These are phyloP conservation scores for Sarocladium kiliense DNA, from an alignment of 2,329 filamentous ascomycete species.

Conservation along the genomic window DNA sequence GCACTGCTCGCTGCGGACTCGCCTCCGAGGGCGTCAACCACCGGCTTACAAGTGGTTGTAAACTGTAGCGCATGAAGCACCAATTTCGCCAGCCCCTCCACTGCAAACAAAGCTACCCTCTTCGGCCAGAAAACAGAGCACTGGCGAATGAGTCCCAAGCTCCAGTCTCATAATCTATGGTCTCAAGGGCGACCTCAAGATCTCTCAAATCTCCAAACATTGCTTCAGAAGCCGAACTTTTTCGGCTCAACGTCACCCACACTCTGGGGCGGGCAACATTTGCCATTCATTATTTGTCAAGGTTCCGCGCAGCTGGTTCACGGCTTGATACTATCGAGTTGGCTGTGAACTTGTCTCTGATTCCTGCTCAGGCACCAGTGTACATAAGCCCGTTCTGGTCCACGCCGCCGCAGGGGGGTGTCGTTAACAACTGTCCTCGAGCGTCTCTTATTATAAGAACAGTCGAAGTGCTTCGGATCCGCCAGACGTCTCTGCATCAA, in stretches of 20 bases:
- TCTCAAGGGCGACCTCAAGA: neutral
- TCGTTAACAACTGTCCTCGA: neutral
- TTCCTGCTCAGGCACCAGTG: conserved; percentile 1
- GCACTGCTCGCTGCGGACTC: conserved; percentile 1
- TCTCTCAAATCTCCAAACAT: neutral
- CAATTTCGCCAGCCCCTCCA: conserved; percentile 6
- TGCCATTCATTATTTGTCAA: conserved; percentile 4
- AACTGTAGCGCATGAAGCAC: neutral
- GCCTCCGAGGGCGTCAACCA: conserved; percentile 2
- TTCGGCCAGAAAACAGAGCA: neutral
- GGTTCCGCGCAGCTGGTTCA: neutral
- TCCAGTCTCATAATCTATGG: neutral
- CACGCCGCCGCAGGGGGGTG: neutral
- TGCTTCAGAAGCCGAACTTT: neutral
- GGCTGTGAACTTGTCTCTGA: neutral
- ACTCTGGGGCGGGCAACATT: neutral
- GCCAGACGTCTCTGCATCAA: neutral
- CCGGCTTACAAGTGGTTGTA: conserved; percentile 4
- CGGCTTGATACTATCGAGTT: conserved; percentile 2
- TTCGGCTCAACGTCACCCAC: neutral
- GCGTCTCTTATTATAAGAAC: neutral
- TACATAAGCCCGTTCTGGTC: neutral
- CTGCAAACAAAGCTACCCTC: neutral
- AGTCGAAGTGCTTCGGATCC: neutral
- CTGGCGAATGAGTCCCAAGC: neutral